Percentiles rank a stretch among this genome's conserved stretches.
phyloP scores from a whole-genome alignment of 306 rosid genomes.

The Luffa aegyptiaca region DNA sequence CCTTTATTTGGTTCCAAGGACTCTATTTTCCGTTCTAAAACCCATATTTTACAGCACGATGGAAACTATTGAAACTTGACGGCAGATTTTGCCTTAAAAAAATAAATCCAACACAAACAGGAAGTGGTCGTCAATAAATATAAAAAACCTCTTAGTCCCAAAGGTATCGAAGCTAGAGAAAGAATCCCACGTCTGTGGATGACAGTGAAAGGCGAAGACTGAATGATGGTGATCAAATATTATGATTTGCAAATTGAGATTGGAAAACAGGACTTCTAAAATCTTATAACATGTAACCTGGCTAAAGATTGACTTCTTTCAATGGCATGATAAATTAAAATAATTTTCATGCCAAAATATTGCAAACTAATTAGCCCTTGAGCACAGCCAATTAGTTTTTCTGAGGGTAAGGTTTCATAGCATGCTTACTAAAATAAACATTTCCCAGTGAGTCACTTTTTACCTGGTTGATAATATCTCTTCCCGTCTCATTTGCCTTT shows the following conservation, averaged over 20 bases:
- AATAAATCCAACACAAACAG: not conserved
- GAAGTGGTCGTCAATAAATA: not conserved
- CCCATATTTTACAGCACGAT: not conserved
- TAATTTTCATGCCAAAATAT: not conserved
- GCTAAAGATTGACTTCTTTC: not conserved
- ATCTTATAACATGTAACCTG: not conserved
- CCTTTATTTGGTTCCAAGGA: not conserved
- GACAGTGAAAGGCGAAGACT: not conserved
- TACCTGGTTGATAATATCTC: conserved; percentile 91
- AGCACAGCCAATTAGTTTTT: not conserved
- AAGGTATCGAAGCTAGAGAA: not conserved
- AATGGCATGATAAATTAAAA: not conserved
- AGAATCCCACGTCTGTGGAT: not conserved
- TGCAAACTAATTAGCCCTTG: not conserved
- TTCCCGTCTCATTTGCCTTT: conserved; percentile 77
- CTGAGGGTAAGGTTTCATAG: not conserved
- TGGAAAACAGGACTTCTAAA: not conserved
- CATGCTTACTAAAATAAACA: not conserved
- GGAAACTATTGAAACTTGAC: not conserved
- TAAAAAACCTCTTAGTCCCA: not conserved
- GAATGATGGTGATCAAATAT: too few relatives aligned
- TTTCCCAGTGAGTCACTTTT: conserved; percentile 5
- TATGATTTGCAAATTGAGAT: not conserved
- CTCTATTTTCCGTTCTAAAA: not conserved
- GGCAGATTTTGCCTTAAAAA: not conserved